phyloP scores from a whole-genome alignment of 2,329 filamentous ascomycete species.

The Venturia oleaginea region DNA sequence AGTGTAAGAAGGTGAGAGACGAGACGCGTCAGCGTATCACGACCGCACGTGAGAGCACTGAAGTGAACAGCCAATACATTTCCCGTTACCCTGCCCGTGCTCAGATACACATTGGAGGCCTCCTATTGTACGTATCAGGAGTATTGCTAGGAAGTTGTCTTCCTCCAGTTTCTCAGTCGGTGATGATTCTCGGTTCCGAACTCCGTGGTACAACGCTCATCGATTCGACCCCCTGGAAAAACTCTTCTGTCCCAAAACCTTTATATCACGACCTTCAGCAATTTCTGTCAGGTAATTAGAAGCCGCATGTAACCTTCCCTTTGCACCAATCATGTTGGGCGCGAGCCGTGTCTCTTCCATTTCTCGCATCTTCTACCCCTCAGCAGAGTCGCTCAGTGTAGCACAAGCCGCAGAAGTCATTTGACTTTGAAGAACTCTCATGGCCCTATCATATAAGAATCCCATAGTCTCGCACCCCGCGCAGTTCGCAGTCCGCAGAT shows the following conservation, averaged over 20 bases:
- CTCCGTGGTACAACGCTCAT: not conserved
- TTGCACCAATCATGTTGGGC: not conserved
- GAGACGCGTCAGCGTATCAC: not conserved
- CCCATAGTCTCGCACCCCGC: not conserved
- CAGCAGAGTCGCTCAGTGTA: not conserved
- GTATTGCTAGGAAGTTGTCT: too few relatives aligned
- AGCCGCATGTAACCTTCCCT: not conserved
- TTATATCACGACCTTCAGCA: not conserved
- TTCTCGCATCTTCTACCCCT: conserved; percentile 1
- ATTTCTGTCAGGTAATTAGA: not conserved
- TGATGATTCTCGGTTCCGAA: not conserved
- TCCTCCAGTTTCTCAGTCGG: too few relatives aligned
- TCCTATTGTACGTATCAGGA: too few relatives aligned
- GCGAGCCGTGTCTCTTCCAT: not conserved
- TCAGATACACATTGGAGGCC: too few relatives aligned
- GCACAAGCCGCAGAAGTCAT: not conserved
- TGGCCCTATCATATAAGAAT: not conserved
- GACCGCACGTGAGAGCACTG: not conserved
- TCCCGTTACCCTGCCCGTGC: not conserved
- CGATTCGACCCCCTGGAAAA: not conserved
- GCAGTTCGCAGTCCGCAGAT: not conserved
- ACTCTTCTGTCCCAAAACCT: not conserved
- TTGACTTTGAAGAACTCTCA: not conserved
- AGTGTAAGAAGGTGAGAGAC: not conserved
- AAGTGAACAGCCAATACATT: not conserved